Conservation (phyloP, 306 rosid species). For the Prosopis cineraria region DNA sequence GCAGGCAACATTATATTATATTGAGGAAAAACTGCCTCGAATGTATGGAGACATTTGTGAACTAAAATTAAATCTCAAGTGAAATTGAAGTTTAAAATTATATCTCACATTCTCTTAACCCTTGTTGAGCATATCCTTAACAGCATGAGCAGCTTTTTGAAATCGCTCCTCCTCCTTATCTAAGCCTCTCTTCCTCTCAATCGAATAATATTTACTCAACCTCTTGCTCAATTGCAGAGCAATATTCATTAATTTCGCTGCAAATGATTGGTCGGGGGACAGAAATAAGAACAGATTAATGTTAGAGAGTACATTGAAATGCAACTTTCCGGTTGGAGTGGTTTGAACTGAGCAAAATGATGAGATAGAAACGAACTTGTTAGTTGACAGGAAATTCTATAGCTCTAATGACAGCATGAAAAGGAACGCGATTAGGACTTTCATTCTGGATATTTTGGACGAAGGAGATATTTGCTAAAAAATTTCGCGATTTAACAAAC, state of each 20-base stretch:
- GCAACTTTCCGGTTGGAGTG: not conserved
- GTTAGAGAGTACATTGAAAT: not conserved
- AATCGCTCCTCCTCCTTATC: slow-evolving; percentile 75
- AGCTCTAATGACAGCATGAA: not conserved
- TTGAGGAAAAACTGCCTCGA: slow-evolving; percentile 4
- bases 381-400: not conserved
- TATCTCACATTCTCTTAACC: slow-evolving; percentile 44
- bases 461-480: too few species aligned
- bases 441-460: too few species aligned
- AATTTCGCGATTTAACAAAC: too few species aligned
- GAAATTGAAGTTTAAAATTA: not conserved
- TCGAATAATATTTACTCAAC: slow-evolving; percentile 62
- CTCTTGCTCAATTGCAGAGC: slow-evolving; percentile 58
- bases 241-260: slow-evolving; percentile 73
- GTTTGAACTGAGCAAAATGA: not conserved
- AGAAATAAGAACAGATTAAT: slow-evolving; percentile 1
- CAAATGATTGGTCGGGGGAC: not conserved
- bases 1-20: slow-evolving; percentile 18
- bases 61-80: not conserved
- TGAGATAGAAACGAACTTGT: not conserved
- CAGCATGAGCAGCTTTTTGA: slow-evolving; percentile 81
- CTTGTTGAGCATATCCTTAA: slow-evolving; percentile 64
- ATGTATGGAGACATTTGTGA: not conserved
- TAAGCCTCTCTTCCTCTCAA: slow-evolving; percentile 62
- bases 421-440: not conserved